Evolutionary conservation across 306 rosid genomes (phyloP), one percentile per base, ranked within the genome.

Genomic region (Begonia fuchsioides): DNA sequence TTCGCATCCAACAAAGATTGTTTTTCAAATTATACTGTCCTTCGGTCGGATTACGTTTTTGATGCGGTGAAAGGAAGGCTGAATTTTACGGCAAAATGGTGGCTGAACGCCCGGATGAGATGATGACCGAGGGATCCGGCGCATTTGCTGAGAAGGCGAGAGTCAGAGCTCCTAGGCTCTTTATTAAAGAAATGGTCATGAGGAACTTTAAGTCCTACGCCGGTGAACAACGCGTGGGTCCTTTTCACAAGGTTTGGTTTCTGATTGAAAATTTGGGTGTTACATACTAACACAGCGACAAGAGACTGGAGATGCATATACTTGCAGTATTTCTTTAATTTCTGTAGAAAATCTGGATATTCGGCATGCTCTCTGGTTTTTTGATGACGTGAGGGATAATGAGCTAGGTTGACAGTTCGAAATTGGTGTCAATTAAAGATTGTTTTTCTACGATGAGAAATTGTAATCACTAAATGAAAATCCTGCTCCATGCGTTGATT

Each of bases 211-310:
- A 90, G 62, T 90, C 98, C 26, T 84, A 90, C 46, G 94, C 98
- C 8, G 98, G 95, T 12, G 92, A 81, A 49, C 95, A 90, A 38
- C 92, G 87, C 47, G 95, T 90, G 51, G 98, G 98, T 3, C 98
- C 95, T 19, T 90, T 90, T 62, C 95, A 90, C 57, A 90, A 90
- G 95, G 98, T 90, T 66, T 19, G 72, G 46, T 32, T 39, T 15
- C 41, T 51, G n/a, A 39, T 61, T 45, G 19, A 35, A 20, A 15
- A 12, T 47, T 52, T 44, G 71, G 69, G 52, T 51, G 60, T 53
- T 39, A 32, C 61, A 13, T 1, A n/a, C n/a, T n/a, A n/a, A 38
- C 12, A 40, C 26, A 38, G 7, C 35, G 14, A n/a, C 13, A 4
- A 2, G 43, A 19, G 12, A 18, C 13, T 2, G 50, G 15, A 15